These are phyloP conservation scores for Zygosaccharomyces gambellarensis DNA, from an alignment of 805 yeast genomes.

Conservation along the genomic window DNA sequence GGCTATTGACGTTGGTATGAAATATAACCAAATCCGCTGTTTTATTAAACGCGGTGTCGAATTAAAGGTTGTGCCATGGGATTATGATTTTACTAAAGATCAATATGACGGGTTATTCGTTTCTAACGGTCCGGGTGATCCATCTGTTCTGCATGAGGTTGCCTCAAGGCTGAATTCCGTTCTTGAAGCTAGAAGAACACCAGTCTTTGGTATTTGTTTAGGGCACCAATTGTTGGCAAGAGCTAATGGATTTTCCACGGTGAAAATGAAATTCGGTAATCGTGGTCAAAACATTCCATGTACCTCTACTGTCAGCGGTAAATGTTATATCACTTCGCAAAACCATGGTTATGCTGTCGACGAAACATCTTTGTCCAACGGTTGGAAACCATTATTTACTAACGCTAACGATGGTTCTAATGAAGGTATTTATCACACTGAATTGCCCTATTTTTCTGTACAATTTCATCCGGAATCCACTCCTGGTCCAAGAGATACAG, in stretches of 20 bases:
- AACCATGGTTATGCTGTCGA: constrained; percentile 99
- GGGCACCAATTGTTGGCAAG: constrained; percentile 96
- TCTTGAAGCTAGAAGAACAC: constrained; percentile 65
- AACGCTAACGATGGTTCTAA: constrained; percentile 96
- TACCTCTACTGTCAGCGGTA: constrained; percentile 81
- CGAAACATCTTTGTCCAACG: constrained; percentile 59
- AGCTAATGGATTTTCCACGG: constrained; percentile 90
- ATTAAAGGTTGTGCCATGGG: constrained; percentile 92
- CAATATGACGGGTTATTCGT: constrained; percentile 91
- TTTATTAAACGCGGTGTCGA: constrained; percentile 95
- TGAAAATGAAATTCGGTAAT: constrained; percentile 94
- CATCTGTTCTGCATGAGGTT: constrained; percentile 71
- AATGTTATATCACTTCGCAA: constrained; percentile 98
- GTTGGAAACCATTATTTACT: constrained; percentile 92
- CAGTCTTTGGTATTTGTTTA: constrained; percentile 95
- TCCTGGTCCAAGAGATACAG: constrained; percentile 99
- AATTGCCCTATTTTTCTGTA: constrained; percentile 89
- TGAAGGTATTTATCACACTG: constrained; percentile 93
- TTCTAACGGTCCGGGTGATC: constrained; percentile 99
- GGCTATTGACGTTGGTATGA: constrained; percentile 97
- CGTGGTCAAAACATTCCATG: constrained; percentile 99
- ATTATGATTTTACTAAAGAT: constrained; percentile 76
- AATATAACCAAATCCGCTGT: constrained; percentile 95
- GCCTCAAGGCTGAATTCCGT: constrained; percentile 56
- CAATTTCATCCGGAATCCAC: constrained; percentile 99